phyloP scores from a whole-genome alignment of 108 stramenopile genomes.

The Cyclotella kingstonii region DNA sequence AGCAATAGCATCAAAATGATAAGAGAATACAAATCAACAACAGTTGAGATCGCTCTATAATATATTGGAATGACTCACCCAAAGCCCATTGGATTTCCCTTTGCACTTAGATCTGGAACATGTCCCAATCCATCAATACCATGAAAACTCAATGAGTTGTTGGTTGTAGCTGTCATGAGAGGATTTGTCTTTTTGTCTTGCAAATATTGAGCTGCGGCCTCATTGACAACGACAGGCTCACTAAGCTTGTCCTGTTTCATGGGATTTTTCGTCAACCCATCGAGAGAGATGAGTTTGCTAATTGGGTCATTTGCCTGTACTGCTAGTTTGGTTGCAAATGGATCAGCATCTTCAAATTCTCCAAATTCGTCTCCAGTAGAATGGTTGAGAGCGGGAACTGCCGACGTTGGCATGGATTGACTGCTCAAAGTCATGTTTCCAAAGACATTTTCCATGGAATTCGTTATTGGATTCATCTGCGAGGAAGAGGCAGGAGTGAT shows the following conservation, averaged over 20 bases:
- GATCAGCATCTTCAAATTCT: constrained; percentile 60
- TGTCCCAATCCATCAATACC: constrained; percentile 16
- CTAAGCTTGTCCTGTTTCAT: constrained; percentile 47
- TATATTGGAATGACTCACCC: not conserved
- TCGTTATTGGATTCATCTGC: constrained; percentile 24
- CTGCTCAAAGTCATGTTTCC: constrained; percentile 35
- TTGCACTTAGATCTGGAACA: constrained; percentile 4
- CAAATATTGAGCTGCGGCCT: constrained; percentile 32
- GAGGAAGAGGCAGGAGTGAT: constrained; percentile 13
- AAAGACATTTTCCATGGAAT: constrained; percentile 48
- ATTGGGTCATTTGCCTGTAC: constrained; percentile 66
- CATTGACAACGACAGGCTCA: constrained; percentile 29
- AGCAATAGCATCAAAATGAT: not conserved
- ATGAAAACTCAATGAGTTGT: constrained; percentile 12
- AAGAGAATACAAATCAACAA: not conserved
- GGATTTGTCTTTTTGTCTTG: constrained; percentile 12
- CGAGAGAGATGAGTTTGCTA: constrained; percentile 72
- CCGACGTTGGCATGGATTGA: constrained; percentile 6
- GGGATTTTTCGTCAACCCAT: constrained; percentile 71
- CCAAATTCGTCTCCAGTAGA: constrained; percentile 73
- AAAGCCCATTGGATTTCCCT: not conserved
- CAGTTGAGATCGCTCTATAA: not conserved
- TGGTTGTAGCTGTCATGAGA: not conserved
- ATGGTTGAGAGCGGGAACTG: constrained; percentile 42
- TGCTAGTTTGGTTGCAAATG: constrained; percentile 31